A percentile compares a stretch with the other conserved stretches of the same genome.
Evolutionary conservation across 2,329 filamentous ascomycete species (phyloP).

Genomic region (Stagonosporopsis tanaceti): DNA sequence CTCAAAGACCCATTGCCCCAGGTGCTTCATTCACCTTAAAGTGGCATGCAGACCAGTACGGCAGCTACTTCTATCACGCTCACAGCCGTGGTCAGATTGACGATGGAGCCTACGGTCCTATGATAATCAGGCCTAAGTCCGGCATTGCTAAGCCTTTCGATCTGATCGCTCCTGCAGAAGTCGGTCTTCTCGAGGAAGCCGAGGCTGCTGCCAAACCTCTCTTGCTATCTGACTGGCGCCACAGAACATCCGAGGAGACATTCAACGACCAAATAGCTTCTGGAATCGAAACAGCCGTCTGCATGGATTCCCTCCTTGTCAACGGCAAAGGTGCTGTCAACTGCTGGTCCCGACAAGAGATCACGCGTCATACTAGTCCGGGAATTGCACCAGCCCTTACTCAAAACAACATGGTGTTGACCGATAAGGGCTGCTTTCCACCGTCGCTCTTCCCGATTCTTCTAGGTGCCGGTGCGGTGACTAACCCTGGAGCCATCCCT

Average conservation of each 20-base stretch:
- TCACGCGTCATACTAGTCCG: constrained; percentile 52
- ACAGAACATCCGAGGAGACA: constrained; percentile 60
- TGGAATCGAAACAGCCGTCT: constrained; percentile 59
- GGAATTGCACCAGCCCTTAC: constrained; percentile 41
- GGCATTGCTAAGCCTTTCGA: constrained; percentile 58
- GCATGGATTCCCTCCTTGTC: constrained; percentile 68
- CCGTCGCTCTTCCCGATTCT: constrained; percentile 53
- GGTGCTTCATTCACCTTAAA: constrained; percentile 60
- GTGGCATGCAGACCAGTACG: constrained; percentile 65
- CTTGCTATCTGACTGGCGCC: constrained; percentile 65
- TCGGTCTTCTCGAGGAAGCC: constrained; percentile 59
- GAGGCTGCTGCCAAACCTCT: constrained; percentile 59
- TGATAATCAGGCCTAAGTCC: constrained; percentile 56
- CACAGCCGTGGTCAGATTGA: constrained; percentile 65
- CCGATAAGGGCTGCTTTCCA: constrained; percentile 55
- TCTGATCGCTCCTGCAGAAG: constrained; percentile 54
- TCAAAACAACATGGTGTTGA: constrained; percentile 47
- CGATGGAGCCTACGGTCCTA: constrained; percentile 67
- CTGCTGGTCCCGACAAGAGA: constrained; percentile 58
- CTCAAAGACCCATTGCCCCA: constrained; percentile 61
- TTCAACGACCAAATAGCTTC: constrained; percentile 56
- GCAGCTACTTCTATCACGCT: constrained; percentile 69
- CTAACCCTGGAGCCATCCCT: constrained; percentile 23
- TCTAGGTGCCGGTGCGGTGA: constrained; percentile 10
- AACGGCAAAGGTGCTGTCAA: constrained; percentile 68